Evolutionary conservation across 495 filamentous ascomycete genomes (phyloP).

Genomic region (Friedmanniomyces simplex): DNA sequence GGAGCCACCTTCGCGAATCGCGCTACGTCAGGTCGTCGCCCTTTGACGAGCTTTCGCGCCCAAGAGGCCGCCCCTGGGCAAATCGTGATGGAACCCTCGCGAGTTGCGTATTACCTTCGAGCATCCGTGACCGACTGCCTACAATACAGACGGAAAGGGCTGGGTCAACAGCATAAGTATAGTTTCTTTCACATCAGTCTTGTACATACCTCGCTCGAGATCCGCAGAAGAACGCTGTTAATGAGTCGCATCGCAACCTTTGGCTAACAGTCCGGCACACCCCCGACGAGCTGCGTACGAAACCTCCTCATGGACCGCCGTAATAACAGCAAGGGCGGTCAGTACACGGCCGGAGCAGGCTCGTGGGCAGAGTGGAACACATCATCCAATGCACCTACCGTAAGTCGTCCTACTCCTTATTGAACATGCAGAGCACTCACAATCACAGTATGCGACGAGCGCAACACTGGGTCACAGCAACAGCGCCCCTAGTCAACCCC

Average conservation of each 20-base stretch:
- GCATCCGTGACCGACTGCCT: not conserved
- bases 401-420: not conserved
- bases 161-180: not conserved
- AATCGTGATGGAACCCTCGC: not conserved
- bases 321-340: not conserved
- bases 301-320: not conserved
- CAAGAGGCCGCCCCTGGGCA: not conserved
- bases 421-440: no score
- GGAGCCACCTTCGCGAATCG: no score
- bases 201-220: not conserved
- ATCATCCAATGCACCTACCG: no score
- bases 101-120: not conserved
- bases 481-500: slow-evolving; percentile 2
- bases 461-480: slow-evolving; percentile 20
- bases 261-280: no score
- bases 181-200: not conserved
- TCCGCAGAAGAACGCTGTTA: not conserved
- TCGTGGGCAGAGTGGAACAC: not conserved
- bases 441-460: no score
- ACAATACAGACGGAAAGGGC: not conserved
- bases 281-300: no score
- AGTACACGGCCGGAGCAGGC: not conserved
- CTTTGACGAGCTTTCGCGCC: not conserved
- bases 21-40: not conserved
- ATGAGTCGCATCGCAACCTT: not conserved